phyloP scores from a whole-genome alignment of 208 protist genomes.

The Phytomonas francai region DNA sequence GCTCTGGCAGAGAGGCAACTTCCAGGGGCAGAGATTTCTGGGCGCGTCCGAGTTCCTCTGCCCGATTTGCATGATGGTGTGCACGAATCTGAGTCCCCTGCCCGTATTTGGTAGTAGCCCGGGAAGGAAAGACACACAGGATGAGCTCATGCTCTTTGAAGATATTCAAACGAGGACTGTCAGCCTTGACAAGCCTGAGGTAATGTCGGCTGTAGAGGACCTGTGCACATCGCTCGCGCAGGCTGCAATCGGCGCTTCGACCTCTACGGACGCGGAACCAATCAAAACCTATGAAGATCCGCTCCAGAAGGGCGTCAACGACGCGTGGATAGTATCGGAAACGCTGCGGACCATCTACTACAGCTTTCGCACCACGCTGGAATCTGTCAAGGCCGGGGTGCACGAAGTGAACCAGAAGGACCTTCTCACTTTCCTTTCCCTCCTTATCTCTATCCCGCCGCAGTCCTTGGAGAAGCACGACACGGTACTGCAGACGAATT shows the following conservation, averaged over 20 bases:
- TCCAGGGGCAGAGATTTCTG: conserved; percentile 31
- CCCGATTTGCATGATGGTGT: conserved; percentile 62
- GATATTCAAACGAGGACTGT: conserved; percentile 25
- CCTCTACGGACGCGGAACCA: conserved; percentile 14
- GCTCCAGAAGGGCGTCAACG: conserved; percentile 27
- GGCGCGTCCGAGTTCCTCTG: conserved; percentile 50
- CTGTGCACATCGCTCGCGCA: conserved; percentile 33
- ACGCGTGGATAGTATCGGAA: conserved; percentile 43
- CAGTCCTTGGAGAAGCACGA: conserved; percentile 18
- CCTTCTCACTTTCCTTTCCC: conserved; percentile 34
- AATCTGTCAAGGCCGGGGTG: conserved; percentile 44
- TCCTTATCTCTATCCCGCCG: conserved; percentile 39
- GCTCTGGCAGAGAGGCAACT: conserved; percentile 26
- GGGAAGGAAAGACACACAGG: neutral
- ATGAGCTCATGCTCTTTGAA: conserved; percentile 21
- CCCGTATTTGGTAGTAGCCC: conserved; percentile 20
- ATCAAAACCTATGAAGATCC: conserved; percentile 26
- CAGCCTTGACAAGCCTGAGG: conserved; percentile 1
- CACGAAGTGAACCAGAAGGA: conserved; percentile 35
- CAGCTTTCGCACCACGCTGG: conserved; percentile 34
- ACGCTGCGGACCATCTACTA: conserved; percentile 39
- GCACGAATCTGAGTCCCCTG: conserved; percentile 44
- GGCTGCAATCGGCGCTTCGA: conserved; percentile 34
- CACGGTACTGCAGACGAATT: conserved; percentile 24
- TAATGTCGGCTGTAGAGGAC: conserved; percentile 13